Conservation (phyloP, 345 rosid species). For the Clarkia xantiana region DNA sequence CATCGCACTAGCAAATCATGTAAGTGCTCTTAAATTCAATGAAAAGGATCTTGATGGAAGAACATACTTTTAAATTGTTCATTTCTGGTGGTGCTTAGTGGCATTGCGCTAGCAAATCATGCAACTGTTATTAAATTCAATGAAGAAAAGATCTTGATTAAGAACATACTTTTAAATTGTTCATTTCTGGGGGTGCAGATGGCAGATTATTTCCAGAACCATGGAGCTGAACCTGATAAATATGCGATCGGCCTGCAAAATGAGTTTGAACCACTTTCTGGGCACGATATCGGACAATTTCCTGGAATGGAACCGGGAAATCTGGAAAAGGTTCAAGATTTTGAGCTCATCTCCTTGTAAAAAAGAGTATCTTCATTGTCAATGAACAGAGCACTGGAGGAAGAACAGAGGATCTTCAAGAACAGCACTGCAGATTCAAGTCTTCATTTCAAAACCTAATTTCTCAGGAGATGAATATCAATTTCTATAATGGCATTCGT, state of each 20-base stretch:
- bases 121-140: constrained; percentile 16
- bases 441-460: too few species aligned
- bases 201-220: constrained; percentile 44
- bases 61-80: background rate
- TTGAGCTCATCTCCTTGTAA: constrained; percentile 14
- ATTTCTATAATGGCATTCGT: too few species aligned
- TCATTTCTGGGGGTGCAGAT: constrained; percentile 26
- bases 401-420: background rate
- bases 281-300: constrained; percentile 77
- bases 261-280: constrained; percentile 33
- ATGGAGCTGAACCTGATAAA: constrained; percentile 36
- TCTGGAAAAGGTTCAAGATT: constrained; percentile 15
- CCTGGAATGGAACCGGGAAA: constrained; percentile 25
- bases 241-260: constrained; percentile 54
- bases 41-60: background rate
- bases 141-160: background rate
- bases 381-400: background rate
- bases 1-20: constrained; percentile 67
- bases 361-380: background rate
- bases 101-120: constrained; percentile 68
- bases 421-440: too few species aligned
- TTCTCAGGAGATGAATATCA: too few species aligned
- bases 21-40: constrained; percentile 11
- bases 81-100: constrained; percentile 56
- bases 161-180: background rate